A percentile compares a stretch with the other conserved stretches of the same genome.
Conservation (phyloP, 2,329 filamentous ascomycete species). For the Fusarium algeriense region DNA sequence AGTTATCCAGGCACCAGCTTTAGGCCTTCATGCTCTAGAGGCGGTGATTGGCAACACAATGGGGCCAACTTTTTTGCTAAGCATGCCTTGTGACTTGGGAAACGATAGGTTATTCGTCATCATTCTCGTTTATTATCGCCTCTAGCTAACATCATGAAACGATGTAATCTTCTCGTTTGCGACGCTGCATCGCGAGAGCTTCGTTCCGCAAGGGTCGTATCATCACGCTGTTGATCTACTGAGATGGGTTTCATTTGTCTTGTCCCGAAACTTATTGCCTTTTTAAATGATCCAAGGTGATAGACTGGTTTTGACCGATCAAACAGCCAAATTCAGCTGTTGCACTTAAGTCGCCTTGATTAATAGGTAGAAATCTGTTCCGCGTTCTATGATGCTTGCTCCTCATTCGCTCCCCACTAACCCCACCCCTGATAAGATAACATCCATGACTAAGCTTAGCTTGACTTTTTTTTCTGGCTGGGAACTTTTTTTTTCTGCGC, state of each 20-base stretch:
- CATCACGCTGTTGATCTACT: background rate
- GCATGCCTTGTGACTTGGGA: conserved; percentile 34
- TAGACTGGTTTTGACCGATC: background rate
- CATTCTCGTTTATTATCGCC: conserved; percentile 27
- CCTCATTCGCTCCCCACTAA: conserved; percentile 22
- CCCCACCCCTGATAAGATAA: conserved; percentile 22
- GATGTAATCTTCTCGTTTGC: background rate
- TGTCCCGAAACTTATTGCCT: background rate
- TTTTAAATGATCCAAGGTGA: background rate
- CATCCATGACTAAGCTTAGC: background rate
- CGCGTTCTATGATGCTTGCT: conserved; percentile 1
- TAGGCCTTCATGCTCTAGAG: conserved; percentile 24
- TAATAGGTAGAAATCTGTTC: background rate
- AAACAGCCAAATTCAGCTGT: background rate
- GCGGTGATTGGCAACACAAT: conserved; percentile 36
- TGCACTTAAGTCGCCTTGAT: background rate
- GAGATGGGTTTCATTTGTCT: background rate
- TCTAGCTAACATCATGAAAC: conserved; percentile 4
- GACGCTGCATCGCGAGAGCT: conserved; percentile 9
- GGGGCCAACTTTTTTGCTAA: conserved; percentile 16
- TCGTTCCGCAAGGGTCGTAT: conserved; percentile 6
- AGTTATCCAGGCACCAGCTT: conserved; percentile 35
- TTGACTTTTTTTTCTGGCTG: conserved; percentile 48
- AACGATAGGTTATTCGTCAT: conserved; percentile 34
- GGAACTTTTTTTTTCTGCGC: conserved; percentile 43